Percentiles rank a stretch among this genome's conserved stretches.
phyloP scores from a whole-genome alignment of 139 green algal genomes.

The Micractinium conductrix region DNA sequence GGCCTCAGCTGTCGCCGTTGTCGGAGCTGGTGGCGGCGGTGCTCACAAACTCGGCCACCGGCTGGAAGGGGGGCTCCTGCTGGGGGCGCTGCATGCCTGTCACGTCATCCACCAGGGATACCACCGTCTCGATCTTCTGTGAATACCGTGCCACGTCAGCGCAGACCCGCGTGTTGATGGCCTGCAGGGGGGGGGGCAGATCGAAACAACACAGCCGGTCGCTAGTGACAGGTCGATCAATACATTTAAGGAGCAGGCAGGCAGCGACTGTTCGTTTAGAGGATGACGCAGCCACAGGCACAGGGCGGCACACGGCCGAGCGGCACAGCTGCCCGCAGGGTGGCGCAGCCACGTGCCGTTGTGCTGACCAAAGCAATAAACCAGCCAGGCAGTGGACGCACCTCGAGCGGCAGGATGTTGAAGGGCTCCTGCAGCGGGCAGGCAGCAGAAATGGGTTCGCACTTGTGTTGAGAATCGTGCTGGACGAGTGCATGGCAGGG shows the following conservation, averaged over 20 bases:
- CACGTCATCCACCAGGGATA: not conserved
- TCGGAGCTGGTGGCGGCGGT: no score
- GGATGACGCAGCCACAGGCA: no score
- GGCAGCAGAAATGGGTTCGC: no score
- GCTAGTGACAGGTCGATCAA: no score
- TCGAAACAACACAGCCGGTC: no score
- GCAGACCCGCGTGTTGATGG: slow-evolving; percentile 2
- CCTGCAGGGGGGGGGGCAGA: no score
- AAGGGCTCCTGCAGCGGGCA: slow-evolving; percentile 5
- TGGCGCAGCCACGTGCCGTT: not conserved
- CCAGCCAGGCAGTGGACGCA: not conserved
- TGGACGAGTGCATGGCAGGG: not conserved
- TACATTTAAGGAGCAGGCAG: no score
- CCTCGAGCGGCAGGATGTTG: slow-evolving; percentile 22
- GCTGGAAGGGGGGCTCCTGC: not conserved
- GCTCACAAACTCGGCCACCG: not conserved
- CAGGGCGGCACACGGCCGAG: no score
- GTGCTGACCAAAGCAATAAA: no score
- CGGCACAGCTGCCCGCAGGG: no score
- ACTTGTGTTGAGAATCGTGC: not conserved
- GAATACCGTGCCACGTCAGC: not conserved
- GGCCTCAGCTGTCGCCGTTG: not conserved
- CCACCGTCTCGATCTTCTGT: not conserved
- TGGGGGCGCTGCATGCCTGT: not conserved
- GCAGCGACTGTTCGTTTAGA: no score